A percentile compares a stretch with the other conserved stretches of the same genome.
Evolutionary conservation across 331 rosid species (phyloP).

Genomic region (Spiraea crenata): DNA sequence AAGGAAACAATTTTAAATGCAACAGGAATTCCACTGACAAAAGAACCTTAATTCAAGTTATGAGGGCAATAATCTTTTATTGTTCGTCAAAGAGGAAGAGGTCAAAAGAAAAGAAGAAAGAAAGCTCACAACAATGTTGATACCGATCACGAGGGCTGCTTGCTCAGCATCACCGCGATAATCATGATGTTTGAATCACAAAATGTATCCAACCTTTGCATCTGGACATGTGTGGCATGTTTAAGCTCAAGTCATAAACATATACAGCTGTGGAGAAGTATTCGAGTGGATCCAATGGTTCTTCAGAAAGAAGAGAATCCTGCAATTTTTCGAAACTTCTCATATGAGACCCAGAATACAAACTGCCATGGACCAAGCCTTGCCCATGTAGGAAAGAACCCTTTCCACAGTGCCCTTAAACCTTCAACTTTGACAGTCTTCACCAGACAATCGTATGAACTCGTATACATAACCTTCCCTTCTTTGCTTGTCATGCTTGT

Average conservation of each 20-base stretch:
- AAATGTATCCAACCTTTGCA: neutral
- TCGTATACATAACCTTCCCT: constrained; percentile 47
- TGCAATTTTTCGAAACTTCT: constrained; percentile 70
- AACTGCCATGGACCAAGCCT: constrained; percentile 98
- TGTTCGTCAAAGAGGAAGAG: neutral
- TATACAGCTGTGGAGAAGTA: neutral
- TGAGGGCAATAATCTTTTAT: neutral
- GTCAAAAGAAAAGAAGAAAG: neutral
- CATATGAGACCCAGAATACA: constrained; percentile 92
- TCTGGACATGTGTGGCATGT: neutral
- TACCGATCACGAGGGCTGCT: neutral
- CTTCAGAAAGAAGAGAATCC: constrained; percentile 77
- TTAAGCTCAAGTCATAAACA: too few relatives aligned
- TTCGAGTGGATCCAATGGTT: neutral
- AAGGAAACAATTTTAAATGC: neutral
- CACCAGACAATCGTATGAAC: constrained; percentile 70
- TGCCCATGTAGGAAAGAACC: constrained; percentile 93
- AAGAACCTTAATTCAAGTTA: neutral
- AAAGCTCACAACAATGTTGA: neutral
- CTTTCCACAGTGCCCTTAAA: constrained; percentile 79
- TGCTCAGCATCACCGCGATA: neutral
- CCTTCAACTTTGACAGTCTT: constrained; percentile 85
- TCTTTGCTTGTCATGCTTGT: constrained; percentile 29
- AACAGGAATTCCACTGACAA: neutral
- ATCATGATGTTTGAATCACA: neutral